Evolutionary conservation across 805 yeast species (phyloP).

Genomic region (Candida adriatica): DNA sequence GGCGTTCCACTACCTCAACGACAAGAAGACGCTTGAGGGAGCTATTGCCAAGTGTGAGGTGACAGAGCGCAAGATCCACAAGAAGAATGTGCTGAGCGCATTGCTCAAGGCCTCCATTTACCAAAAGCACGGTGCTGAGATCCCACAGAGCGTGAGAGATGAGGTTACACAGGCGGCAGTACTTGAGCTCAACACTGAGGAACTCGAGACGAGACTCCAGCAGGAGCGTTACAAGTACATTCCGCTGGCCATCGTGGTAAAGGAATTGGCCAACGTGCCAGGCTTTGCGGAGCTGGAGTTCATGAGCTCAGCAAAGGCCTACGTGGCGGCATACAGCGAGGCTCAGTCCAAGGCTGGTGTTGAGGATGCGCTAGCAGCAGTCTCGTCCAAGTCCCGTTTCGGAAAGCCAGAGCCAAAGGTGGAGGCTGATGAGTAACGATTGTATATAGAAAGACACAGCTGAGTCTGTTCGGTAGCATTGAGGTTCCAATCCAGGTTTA

Average conservation of each 20-base stretch:
- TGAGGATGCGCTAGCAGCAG: conserved; percentile 6
- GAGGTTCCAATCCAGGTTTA: too few relatives aligned
- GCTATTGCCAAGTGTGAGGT: conserved; percentile 10
- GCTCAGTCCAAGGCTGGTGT: conserved; percentile 5
- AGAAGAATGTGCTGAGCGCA: conserved; percentile 10
- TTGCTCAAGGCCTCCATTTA: conserved; percentile 15
- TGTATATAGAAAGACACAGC: too few relatives aligned
- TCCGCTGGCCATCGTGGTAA: conserved; percentile 17
- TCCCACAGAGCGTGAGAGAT: conserved; percentile 10
- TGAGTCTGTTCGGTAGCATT: too few relatives aligned
- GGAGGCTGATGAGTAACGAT: not conserved
- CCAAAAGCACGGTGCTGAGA: conserved; percentile 6
- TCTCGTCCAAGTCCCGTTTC: conserved; percentile 7
- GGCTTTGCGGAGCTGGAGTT: conserved; percentile 9
- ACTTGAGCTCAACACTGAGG: conserved; percentile 8
- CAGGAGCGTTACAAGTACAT: conserved; percentile 20
- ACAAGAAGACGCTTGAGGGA: conserved; percentile 11
- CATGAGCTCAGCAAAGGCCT: conserved; percentile 4
- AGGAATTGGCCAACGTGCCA: conserved; percentile 7
- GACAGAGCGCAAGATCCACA: conserved; percentile 10
- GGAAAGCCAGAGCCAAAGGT: conserved; percentile 2
- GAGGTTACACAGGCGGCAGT: conserved; percentile 3
- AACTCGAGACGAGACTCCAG: conserved; percentile 8
- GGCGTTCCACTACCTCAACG: conserved; percentile 19
- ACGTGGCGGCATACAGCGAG: conserved; percentile 8